These are phyloP conservation scores for Mallotus nudiflorus DNA, from an alignment of 345 rosid genomes.

Conservation along the genomic window DNA sequence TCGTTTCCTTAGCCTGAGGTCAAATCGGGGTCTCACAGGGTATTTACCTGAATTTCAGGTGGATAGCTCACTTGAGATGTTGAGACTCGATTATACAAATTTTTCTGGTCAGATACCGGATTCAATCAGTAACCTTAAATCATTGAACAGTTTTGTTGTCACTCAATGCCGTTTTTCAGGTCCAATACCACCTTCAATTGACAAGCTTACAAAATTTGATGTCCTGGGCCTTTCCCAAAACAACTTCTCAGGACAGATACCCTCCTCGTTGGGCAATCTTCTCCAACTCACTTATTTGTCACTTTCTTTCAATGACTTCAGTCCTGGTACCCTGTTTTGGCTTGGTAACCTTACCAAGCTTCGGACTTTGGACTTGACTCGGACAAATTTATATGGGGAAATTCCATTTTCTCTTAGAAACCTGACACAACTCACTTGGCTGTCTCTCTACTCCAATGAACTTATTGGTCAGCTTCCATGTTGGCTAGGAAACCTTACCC, in stretches of 20 bases:
- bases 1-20: too few relatives aligned
- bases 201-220: conserved; percentile 6
- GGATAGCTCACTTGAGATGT: background rate
- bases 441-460: background rate
- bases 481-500: conserved; percentile 6
- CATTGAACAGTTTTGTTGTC: background rate
- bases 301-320: conserved; percentile 15
- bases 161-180: conserved; percentile 8
- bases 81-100: background rate
- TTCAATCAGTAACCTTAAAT: too few relatives aligned
- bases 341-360: background rate
- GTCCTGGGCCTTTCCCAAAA: conserved; percentile 9
- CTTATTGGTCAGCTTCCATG: conserved; percentile 6
- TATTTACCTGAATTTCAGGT: conserved; percentile 15
- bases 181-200: conserved; percentile 8
- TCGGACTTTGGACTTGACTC: accelerated
- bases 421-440: background rate
- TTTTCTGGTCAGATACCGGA: conserved; percentile 18
- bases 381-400: background rate
- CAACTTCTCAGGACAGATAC: conserved; percentile 12
- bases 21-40: background rate
- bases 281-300: background rate
- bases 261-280: conserved; percentile 12
- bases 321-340: background rate
- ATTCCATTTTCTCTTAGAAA: background rate